Evolutionary conservation across 2,329 filamentous ascomycete genomes (phyloP), one percentile per base, ranked within the genome.

Genomic region (Colletotrichum lindemuthianum): DNA sequence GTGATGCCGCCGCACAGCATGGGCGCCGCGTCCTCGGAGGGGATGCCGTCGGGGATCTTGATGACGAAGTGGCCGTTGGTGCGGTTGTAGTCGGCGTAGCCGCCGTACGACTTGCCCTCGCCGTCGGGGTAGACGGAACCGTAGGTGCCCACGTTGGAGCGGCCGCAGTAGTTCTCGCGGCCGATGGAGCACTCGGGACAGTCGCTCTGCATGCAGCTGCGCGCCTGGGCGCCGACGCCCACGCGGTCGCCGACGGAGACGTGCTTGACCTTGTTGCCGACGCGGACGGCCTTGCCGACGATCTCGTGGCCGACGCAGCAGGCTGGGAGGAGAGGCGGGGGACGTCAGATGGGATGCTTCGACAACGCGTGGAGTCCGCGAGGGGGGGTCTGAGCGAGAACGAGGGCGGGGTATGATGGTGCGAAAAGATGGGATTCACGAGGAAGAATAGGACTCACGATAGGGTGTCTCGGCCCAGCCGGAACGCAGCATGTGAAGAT

Each of bases 1-100:
- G 90, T 93, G 37, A 92, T 83, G 10, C 91, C 90, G 32, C 84
- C 90, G 71, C 90, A 92, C 36, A 92, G 80, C 84, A 92, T 87
- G 3, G 90, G 89, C 16, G 90, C 82, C 2, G 80, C 79, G 45
- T 76, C 66, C 52, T 79, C 80, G 0, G 75, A 76, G 1, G 73
- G 67, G 5, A 84, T 60, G 4, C 73, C 74, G 3, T 80, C 76
- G 7, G 81, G 81, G 48, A 84, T 81, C 68, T 79, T 79, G 67
- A 84, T 68, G 15, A 79, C 79, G 60, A 91, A 92, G 63, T 73
- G 73, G 15, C 71, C 73, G 8, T 73, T 71, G 36, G 70, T 71
- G 11, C 76, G 72, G 58, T 78, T 73, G 57, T 78, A 77, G 32
- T 70, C 68, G 2, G 72, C 73, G 52, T 80, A 75, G 24, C 85